Evolutionary conservation across 1,284 basidiomycete genomes (phyloP), one percentile per base, ranked within the genome.

Genomic region (Mrakiaceae sp.): DNA sequence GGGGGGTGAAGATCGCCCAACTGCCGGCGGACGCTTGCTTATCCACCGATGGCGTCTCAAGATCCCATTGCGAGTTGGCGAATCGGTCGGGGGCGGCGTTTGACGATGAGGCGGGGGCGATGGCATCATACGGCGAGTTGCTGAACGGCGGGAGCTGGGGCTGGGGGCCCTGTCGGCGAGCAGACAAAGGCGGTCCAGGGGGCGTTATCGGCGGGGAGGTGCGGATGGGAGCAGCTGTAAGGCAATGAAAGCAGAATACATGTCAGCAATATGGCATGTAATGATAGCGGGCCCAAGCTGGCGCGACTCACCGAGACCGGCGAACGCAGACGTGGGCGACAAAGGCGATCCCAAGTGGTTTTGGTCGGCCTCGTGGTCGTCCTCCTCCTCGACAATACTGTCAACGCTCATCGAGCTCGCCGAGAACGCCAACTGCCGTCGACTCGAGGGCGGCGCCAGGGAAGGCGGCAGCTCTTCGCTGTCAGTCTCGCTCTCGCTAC

Each of bases 51-150:
- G 71, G 71, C 3, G 71, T 72, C 7, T 66, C 64, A 6, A 72
- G 64, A 3, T 70, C 66, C 71, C 71, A 74, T 12, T 68, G 66
- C 0, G 70, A 69, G 58, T 66, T 68, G 60, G 55, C 55, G 55
- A 66, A 66, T 2, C 64, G 60, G 27, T 66, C 64, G 46, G 64
- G 62, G 4, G 62, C 50, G 39, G 58, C 12, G 1, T 43, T 50
- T 44, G 44, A 14, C 42, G 39, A 44, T 12, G 62, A 55, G n/a
- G 54, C 54, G 47, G 57, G 27, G 53, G 51, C 16, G 16, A 42
- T 54, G 14, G 14, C 58, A 14, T 46, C 3, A 8, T 14, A 43
- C 11, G 62, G 57, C 3, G 58, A 66, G 27, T 65, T 42, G 55
- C 47, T 47, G 16, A 10, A 54, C 16, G 50, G 55, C 8, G 43